A percentile compares a stretch with the other conserved stretches of the same genome.
phyloP scores from a whole-genome alignment of 139 green algal species.

The Chlorella sp. region DNA sequence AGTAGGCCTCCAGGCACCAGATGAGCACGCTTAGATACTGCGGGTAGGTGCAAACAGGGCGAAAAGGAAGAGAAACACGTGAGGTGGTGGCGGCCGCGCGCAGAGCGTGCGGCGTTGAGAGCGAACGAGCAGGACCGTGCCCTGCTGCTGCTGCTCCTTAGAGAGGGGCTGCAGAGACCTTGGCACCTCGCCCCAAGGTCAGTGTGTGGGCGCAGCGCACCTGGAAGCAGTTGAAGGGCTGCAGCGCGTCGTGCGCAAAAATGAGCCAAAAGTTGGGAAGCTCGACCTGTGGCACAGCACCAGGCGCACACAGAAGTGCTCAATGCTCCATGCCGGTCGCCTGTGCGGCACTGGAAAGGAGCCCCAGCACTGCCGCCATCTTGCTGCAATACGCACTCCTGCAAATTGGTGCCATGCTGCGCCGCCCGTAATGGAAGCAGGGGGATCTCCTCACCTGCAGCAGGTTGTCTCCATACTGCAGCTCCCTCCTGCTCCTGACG shows the following conservation, averaged over 20 bases:
- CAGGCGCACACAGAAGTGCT: too few species aligned
- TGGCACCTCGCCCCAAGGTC: neutral
- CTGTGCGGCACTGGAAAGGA: too few species aligned
- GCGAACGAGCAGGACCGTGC: neutral
- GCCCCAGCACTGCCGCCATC: too few species aligned
- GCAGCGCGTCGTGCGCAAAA: conserved; percentile 9
- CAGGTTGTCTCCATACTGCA: neutral
- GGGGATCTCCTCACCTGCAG: neutral
- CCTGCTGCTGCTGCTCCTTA: neutral
- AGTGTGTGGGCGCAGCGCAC: neutral
- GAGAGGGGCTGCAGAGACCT: neutral
- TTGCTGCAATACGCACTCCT: too few species aligned
- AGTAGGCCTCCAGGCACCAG: conserved; percentile 13
- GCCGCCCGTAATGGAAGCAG: too few species aligned
- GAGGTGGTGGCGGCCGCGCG: neutral
- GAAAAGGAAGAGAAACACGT: neutral
- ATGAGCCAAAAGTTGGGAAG: neutral
- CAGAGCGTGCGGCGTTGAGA: neutral
- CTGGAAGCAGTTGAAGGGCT: conserved; percentile 18
- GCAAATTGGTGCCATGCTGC: too few species aligned
- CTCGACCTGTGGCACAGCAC: too few species aligned
- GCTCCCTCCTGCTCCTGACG: neutral
- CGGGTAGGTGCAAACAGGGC: neutral
- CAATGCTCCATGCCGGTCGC: too few species aligned
- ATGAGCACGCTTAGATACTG: conserved; percentile 19